phyloP scores from a whole-genome alignment of 257 asterid species.

The Solanum lycopersicoides region DNA sequence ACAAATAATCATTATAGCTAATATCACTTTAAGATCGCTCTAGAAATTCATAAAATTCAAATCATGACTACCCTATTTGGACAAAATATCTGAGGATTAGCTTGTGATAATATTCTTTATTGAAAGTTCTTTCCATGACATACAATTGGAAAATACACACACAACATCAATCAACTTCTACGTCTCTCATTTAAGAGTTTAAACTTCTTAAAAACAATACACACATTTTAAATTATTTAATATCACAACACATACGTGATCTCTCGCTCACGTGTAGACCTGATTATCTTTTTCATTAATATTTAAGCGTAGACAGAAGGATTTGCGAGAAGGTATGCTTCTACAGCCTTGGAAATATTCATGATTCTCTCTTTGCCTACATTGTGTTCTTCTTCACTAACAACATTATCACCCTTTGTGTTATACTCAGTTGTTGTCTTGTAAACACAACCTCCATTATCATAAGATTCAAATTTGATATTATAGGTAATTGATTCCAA shows the following conservation, averaged over 20 bases:
- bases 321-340: slow-evolving; percentile 12
- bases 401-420: slow-evolving; percentile 16
- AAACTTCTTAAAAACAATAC: background rate
- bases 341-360: slow-evolving; percentile 22
- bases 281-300: background rate
- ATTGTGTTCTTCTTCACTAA: slow-evolving; percentile 21
- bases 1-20: too few relatives aligned
- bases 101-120: too few relatives aligned
- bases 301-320: slow-evolving; percentile 2
- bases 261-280: background rate
- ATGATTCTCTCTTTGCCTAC: slow-evolving; percentile 15
- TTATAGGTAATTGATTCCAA: slow-evolving; percentile 18
- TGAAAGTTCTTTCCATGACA: background rate
- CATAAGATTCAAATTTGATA: slow-evolving; percentile 13
- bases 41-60: too few relatives aligned
- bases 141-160: background rate
- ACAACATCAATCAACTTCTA: background rate
- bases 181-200: background rate
- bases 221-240: background rate
- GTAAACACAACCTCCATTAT: slow-evolving; percentile 21
- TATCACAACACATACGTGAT: background rate
- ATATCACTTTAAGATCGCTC: too few relatives aligned
- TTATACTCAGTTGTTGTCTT: slow-evolving; percentile 14
- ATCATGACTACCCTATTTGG: too few relatives aligned
- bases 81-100: too few relatives aligned